Percentiles rank a stretch among this genome's conserved stretches.
Conservation (phyloP, 2,329 filamentous ascomycete species). For the Aspergillus eucalypticola region DNA sequence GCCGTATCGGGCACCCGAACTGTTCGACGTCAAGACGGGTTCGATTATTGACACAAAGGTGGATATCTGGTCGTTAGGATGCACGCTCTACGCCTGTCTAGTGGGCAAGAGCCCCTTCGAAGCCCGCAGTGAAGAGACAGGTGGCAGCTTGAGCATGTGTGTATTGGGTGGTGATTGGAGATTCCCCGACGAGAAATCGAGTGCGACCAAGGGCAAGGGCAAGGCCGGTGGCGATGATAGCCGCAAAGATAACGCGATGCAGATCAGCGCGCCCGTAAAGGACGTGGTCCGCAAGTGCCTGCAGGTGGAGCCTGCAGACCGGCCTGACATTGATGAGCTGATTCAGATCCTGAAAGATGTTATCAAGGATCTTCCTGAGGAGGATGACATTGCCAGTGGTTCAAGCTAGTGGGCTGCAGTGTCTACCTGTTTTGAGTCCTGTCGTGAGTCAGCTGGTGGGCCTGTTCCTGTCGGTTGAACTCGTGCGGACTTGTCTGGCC, state of each 20-base stretch:
- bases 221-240: slow-evolving; percentile 39
- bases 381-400: slow-evolving; percentile 44
- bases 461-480: neutral
- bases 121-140: slow-evolving; percentile 91
- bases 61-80: slow-evolving; percentile 96
- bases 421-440: neutral
- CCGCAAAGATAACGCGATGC: slow-evolving; percentile 46
- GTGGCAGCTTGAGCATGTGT: slow-evolving; percentile 88
- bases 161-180: slow-evolving; percentile 93
- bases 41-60: slow-evolving; percentile 92
- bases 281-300: slow-evolving; percentile 86
- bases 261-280: slow-evolving; percentile 78
- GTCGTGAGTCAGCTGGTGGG: neutral
- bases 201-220: slow-evolving; percentile 60
- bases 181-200: slow-evolving; percentile 81
- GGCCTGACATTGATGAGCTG: slow-evolving; percentile 83
- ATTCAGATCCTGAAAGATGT: slow-evolving; percentile 76
- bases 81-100: slow-evolving; percentile 95
- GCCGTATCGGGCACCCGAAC: slow-evolving; percentile 95
- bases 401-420: slow-evolving; percentile 20
- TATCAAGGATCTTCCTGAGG: slow-evolving; percentile 66
- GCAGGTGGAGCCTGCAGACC: slow-evolving; percentile 79
- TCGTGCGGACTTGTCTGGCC: neutral
- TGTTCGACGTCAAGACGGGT: slow-evolving; percentile 96
- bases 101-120: slow-evolving; percentile 98